Base-by-base conservation (phyloP, 2,329 filamentous ascomycete species). In the Didymella segeticola region DNA sequence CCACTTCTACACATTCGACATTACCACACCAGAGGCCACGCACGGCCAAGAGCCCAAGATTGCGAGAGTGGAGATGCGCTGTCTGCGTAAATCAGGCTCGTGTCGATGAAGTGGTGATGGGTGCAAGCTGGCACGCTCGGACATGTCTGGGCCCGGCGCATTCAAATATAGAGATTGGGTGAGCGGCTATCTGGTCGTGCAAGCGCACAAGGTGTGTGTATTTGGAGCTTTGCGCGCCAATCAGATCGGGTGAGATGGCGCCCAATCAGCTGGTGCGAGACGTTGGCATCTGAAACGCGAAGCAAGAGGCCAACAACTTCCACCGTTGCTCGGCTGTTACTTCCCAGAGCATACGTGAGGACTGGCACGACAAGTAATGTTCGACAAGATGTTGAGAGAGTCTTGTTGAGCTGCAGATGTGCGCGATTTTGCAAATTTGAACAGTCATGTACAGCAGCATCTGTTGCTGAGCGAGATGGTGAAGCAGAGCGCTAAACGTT, bases 181-280 rank as follows among this genome's bases (percentile, higher is more conserved):
- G 60, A 63, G 63, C 64, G 66, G 62, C 57, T 64, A 67, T 56
- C 47, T 58, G 57, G 63, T 57, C 55, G 58, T 41, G 57, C 60
- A 43, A 51, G 47, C 45, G 39, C 31, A 33, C 45, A 53, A 42
- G 48, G n/a, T n/a, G n/a, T n/a, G n/a, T n/a, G n/a, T n/a, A n/a
- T n/a, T n/a, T n/a, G 33, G 50, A 56, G 52, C 52, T 51, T 61
- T 67, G 66, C 57, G 61, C 60, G 48, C 67, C 67, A 62, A 68
- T 70, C 67, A 68, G 31, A 50, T 53, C 12, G 27, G 51, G 38
- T 36, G 46, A 17, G n/a, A 36, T 47, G 43, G 52, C 43, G 53
- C 51, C 64, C 63, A 66, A 67, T 67, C 64, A 61, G 53, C 34
- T 15, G 46, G n/a, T 37, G 47, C 50, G 12, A 38, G 50, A 43